Percentiles rank a stretch among this genome's conserved stretches.
phyloP scores from a whole-genome alignment of 169 alveolate genomes.

The Babesia bigemina region DNA sequence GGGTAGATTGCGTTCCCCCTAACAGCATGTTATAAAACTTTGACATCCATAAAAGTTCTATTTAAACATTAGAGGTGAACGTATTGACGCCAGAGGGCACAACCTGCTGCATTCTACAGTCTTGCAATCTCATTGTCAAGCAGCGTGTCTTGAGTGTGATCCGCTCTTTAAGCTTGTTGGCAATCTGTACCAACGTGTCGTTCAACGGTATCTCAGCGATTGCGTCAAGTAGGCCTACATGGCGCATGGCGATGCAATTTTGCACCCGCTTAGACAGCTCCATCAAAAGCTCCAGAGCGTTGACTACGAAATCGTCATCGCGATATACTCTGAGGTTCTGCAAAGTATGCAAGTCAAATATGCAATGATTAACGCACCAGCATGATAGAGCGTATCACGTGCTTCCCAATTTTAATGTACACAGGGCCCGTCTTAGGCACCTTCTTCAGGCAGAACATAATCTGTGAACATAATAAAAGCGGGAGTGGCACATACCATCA shows the following conservation, averaged over 20 bases:
- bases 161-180: constrained; percentile 35
- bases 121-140: not conserved
- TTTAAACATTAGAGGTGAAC: too few relatives aligned
- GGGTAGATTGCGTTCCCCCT: too few relatives aligned
- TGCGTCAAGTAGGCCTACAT: constrained; percentile 16
- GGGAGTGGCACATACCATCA: constrained; percentile 1
- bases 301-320: constrained; percentile 52
- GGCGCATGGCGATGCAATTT: constrained; percentile 53
- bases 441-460: constrained; percentile 57
- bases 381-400: constrained; percentile 25
- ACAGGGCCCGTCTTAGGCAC: constrained; percentile 14
- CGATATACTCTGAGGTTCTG: constrained; percentile 29
- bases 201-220: constrained; percentile 36
- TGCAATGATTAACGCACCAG: constrained; percentile 2
- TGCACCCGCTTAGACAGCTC: constrained; percentile 44
- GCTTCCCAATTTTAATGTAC: constrained; percentile 49
- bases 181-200: constrained; percentile 55
- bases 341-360: not conserved
- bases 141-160: constrained; percentile 36
- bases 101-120: not conserved
- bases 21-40: too few relatives aligned
- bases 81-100: not conserved
- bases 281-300: constrained; percentile 43
- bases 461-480: not conserved
- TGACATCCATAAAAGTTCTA: too few relatives aligned